Evolutionary conservation across 2,329 filamentous ascomycete species (phyloP).

Genomic region (Sarocladium kiliense): DNA sequence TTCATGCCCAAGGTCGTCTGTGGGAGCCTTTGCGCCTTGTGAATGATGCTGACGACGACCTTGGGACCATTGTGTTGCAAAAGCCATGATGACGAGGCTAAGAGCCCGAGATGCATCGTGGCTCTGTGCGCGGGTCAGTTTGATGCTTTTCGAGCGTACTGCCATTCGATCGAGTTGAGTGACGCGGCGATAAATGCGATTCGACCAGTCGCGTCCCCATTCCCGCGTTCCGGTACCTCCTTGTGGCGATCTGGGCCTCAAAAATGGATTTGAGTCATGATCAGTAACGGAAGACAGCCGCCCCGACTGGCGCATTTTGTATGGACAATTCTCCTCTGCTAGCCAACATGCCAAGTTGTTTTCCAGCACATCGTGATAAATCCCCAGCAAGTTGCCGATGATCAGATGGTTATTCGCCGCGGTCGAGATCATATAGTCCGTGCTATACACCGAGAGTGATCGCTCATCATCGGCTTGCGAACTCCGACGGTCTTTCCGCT

Average conservation of each 20-base stretch:
- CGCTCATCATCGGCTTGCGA: neutral
- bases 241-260: neutral
- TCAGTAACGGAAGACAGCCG: conserved; percentile 9
- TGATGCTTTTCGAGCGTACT: conserved; percentile 31
- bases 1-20: conserved; percentile 1
- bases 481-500: neutral
- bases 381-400: conserved; percentile 36
- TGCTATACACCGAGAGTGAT: conserved; percentile 7
- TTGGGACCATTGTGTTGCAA: conserved; percentile 41
- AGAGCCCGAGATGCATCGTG: conserved; percentile 39
- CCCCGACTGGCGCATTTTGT: conserved; percentile 21
- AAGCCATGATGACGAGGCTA: conserved; percentile 44
- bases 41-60: neutral
- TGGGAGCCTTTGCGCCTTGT: neutral
- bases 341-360: conserved; percentile 49
- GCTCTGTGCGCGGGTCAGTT: conserved; percentile 35
- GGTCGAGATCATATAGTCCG: conserved; percentile 14
- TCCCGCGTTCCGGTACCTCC: conserved; percentile 13
- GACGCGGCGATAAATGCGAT: conserved; percentile 45
- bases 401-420: conserved; percentile 27
- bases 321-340: conserved; percentile 49
- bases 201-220: conserved; percentile 35
- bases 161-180: conserved; percentile 41
- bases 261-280: neutral
- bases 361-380: conserved; percentile 51